Evolutionary conservation across 129 eudicot genomes (phyloP).

Genomic region (Daucus carota): DNA sequence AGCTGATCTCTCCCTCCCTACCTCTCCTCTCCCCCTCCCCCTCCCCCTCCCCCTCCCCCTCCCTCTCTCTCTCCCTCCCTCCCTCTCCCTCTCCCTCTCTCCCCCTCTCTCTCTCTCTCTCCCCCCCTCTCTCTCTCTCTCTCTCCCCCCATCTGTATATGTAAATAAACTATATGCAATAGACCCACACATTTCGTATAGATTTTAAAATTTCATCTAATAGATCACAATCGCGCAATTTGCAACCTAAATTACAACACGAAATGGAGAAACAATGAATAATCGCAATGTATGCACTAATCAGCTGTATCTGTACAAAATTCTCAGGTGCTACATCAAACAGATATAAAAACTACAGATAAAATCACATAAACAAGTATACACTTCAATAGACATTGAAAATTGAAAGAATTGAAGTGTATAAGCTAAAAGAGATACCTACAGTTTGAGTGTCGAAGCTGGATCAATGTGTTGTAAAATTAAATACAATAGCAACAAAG

Average conservation of each 20-base stretch:
- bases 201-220: not conserved
- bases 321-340: not conserved
- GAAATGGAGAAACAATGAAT: not conserved
- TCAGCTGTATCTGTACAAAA: not conserved
- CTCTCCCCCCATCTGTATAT: not conserved
- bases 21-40: not conserved
- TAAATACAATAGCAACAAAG: not conserved
- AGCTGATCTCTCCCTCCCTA: not conserved
- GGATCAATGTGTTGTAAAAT: not conserved
- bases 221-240: not conserved
- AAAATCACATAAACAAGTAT: not conserved
- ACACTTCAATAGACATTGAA: not conserved
- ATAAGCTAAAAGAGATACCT: not conserved
- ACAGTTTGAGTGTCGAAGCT: not conserved
- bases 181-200: not conserved
- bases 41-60: not conserved
- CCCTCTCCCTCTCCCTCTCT: not conserved
- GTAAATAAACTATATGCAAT: no score
- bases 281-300: not conserved
- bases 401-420: not conserved
- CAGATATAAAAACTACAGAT: no score
- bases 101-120: not conserved
- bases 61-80: no score
- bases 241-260: not conserved
- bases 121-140: not conserved